These are phyloP conservation scores for Raphanus raphanistrum DNA, from an alignment of 345 rosid species.

Conservation along the genomic window DNA sequence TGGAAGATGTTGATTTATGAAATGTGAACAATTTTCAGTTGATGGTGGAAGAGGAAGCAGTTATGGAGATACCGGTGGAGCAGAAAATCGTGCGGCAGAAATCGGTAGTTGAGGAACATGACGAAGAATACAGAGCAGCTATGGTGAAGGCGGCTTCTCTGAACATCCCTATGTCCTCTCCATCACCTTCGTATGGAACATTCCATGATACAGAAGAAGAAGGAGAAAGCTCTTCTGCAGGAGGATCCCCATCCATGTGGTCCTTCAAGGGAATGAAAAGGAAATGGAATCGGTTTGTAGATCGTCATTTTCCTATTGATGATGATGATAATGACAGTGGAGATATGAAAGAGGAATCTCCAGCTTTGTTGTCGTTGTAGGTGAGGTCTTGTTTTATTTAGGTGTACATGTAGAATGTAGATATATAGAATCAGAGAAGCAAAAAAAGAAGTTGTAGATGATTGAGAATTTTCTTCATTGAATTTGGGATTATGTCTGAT, in stretches of 20 bases:
- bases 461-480: neutral
- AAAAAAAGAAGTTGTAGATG: constrained; percentile 14
- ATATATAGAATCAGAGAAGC: constrained; percentile 14
- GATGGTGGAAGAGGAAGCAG: constrained; percentile 74
- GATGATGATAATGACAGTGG: constrained; percentile 46
- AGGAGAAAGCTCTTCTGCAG: constrained; percentile 55
- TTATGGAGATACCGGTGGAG: constrained; percentile 66
- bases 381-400: neutral
- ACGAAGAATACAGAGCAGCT: constrained; percentile 81
- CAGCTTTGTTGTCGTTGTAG: constrained; percentile 15
- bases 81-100: constrained; percentile 80
- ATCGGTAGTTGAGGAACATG: constrained; percentile 70
- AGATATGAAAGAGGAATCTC: constrained; percentile 37
- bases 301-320: constrained; percentile 51
- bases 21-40: constrained; percentile 41
- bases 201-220: constrained; percentile 51
- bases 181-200: constrained; percentile 73
- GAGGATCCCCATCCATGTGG: constrained; percentile 25
- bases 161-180: constrained; percentile 58
- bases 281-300: constrained; percentile 60
- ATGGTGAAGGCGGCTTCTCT: constrained; percentile 67
- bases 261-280: constrained; percentile 46
- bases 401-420: constrained; percentile 37
- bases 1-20: neutral
- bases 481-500: neutral